Conservation (phyloP, 2,329 filamentous ascomycete genomes). For the Phaeosphaeriaceae sp. region DNA sequence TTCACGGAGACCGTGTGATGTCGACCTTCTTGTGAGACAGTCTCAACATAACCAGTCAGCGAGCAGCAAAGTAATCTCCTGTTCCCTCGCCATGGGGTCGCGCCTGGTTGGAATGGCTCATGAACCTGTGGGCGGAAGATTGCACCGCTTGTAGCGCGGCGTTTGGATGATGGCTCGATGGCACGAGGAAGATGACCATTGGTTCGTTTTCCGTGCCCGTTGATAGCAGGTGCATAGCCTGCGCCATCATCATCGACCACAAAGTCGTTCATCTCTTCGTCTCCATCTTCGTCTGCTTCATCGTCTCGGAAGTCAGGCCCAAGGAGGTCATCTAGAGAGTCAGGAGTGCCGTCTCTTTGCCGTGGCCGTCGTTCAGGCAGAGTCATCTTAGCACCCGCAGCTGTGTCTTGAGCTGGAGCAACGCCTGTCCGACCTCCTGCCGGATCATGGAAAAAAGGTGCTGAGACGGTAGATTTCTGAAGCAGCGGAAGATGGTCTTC, state of each 20-base stretch:
- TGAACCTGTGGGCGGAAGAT: constrained; percentile 73
- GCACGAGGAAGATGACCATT: constrained; percentile 56
- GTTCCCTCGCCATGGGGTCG: constrained; percentile 94
- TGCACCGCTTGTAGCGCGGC: constrained; percentile 53
- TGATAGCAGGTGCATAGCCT: constrained; percentile 74
- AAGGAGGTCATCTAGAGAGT: constrained; percentile 85
- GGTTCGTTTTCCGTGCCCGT: constrained; percentile 68
- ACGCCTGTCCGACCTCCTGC: constrained; percentile 74
- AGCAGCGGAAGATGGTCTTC: constrained; percentile 58
- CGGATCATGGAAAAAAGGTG: constrained; percentile 86
- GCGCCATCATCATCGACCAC: constrained; percentile 95
- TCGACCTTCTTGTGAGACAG: constrained; percentile 90
- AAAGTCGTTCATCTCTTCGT: constrained; percentile 71
- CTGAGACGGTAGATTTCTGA: constrained; percentile 68
- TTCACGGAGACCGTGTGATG: constrained; percentile 91
- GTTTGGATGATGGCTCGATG: constrained; percentile 57
- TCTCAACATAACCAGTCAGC: constrained; percentile 94
- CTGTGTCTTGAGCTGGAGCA: constrained; percentile 57
- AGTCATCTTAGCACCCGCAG: constrained; percentile 60
- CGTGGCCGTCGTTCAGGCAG: constrained; percentile 61
- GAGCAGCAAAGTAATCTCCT: constrained; percentile 93
- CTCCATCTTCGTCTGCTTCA: constrained; percentile 55
- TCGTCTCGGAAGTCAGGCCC: constrained; percentile 62
- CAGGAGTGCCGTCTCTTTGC: constrained; percentile 64
- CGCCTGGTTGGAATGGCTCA: constrained; percentile 87